Evolutionary conservation across 225 moss, liverwort and hornwort species (phyloP).

Genomic region (Pseudoscleropodium purum): DNA sequence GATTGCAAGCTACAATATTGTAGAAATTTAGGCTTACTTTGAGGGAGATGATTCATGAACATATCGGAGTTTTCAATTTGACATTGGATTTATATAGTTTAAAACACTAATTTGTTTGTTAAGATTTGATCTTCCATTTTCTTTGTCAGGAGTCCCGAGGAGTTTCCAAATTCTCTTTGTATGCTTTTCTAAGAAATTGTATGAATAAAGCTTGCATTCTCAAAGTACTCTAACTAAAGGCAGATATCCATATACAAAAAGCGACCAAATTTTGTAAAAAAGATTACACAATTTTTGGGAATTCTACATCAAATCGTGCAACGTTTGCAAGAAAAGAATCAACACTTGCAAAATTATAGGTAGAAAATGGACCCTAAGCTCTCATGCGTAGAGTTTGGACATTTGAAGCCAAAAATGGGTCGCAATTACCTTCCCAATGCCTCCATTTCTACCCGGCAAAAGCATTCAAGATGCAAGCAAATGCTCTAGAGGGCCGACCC

Average conservation of each 20-base stretch:
- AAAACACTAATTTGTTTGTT: not conserved
- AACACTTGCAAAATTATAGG: not conserved
- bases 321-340: not conserved
- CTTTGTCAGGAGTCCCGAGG: not conserved
- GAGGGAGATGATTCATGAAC: not conserved
- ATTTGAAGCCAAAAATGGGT: not conserved
- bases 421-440: not conserved
- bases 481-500: not conserved
- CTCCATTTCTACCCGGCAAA: not conserved
- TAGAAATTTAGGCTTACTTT: no score
- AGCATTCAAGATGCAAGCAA: not conserved
- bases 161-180: not conserved
- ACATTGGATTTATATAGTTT: not conserved
- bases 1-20: not conserved
- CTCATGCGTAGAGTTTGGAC: not conserved
- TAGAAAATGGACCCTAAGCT: not conserved
- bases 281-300: not conserved
- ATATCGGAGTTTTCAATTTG: not conserved
- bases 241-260: not conserved
- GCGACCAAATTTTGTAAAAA: not conserved
- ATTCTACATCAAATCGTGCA: not conserved
- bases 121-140: not conserved
- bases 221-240: not conserved
- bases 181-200: not conserved
- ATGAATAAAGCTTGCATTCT: not conserved